Conservation (phyloP, 73 alveolate species). For the Paramecium sonneborni region DNA sequence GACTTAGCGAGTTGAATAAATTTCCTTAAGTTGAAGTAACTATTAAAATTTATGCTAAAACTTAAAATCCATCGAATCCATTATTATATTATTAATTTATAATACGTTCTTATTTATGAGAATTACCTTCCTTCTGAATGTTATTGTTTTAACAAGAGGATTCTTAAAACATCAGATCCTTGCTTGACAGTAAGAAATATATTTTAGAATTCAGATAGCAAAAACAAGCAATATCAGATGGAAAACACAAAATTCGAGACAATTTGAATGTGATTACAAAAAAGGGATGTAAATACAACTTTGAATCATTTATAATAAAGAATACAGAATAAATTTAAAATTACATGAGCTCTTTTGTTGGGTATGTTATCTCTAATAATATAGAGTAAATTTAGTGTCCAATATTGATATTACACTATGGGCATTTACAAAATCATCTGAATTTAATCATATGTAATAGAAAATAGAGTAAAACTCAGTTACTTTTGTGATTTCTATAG, state of each 20-base stretch:
- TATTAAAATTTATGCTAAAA: neutral
- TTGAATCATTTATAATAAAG: neutral
- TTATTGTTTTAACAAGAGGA: neutral
- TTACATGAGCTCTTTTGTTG: conserved; percentile 30
- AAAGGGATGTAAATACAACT: conserved; percentile 40
- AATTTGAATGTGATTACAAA: conserved; percentile 25
- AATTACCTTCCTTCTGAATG: neutral
- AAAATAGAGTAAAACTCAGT: neutral
- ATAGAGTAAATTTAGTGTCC: conserved; percentile 29
- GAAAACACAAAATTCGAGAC: conserved; percentile 46
- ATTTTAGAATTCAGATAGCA: neutral
- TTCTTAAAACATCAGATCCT: conserved; percentile 46
- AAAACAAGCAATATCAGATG: neutral
- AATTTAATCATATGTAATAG: conserved; percentile 21
- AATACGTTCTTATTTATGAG: neutral
- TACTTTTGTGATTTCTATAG: neutral
- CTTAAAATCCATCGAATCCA: neutral
- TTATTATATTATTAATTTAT: conserved; percentile 16
- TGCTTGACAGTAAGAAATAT: conserved; percentile 35
- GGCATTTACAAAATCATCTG: conserved; percentile 53
- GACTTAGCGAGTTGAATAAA: neutral
- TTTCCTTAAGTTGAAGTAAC: neutral
- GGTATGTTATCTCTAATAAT: conserved; percentile 11
- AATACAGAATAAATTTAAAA: conserved; percentile 32
- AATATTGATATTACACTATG: conserved; percentile 44